Conservation (phyloP, 2,329 filamentous ascomycete species). For the Cordyceps cateniannulata region DNA sequence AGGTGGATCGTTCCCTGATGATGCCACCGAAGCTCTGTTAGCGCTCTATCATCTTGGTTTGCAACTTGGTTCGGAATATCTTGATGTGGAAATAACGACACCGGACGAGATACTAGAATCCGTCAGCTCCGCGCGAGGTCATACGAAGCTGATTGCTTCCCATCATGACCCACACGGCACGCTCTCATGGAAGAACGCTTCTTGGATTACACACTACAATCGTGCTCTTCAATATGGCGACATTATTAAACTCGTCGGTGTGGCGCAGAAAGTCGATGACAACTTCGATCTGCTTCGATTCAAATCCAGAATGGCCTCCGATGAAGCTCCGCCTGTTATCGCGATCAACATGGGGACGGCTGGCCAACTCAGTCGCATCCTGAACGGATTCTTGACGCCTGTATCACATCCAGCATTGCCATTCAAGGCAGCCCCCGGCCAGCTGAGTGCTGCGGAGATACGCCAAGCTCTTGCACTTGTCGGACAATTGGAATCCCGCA, state of each 20-base stretch:
- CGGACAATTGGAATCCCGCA: constrained; percentile 67
- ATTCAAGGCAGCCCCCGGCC: constrained; percentile 88
- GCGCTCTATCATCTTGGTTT: constrained; percentile 73
- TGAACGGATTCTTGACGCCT: constrained; percentile 90
- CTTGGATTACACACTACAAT: constrained; percentile 88
- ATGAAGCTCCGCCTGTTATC: constrained; percentile 79
- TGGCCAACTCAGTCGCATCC: constrained; percentile 82
- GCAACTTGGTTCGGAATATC: constrained; percentile 80
- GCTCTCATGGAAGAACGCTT: constrained; percentile 86
- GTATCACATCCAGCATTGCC: constrained; percentile 87
- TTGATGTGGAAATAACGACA: constrained; percentile 87
- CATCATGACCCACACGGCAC: constrained; percentile 80
- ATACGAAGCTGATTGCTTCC: constrained; percentile 83
- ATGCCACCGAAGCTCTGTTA: constrained; percentile 62
- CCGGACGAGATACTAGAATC: constrained; percentile 67
- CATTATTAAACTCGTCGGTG: constrained; percentile 87
- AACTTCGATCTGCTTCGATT: constrained; percentile 83
- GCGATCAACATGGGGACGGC: constrained; percentile 89
- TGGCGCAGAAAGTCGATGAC: constrained; percentile 69
- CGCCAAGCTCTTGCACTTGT: constrained; percentile 70
- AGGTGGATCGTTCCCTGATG: constrained; percentile 81
- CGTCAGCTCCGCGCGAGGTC: constrained; percentile 59
- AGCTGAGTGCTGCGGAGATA: constrained; percentile 86
- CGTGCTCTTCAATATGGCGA: constrained; percentile 84
- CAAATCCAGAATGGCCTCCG: constrained; percentile 64